Evolutionary conservation across 768 basidiomycete species (phyloP), one percentile per base, ranked within the genome.

Genomic region (Guyanaporus albipodus): DNA sequence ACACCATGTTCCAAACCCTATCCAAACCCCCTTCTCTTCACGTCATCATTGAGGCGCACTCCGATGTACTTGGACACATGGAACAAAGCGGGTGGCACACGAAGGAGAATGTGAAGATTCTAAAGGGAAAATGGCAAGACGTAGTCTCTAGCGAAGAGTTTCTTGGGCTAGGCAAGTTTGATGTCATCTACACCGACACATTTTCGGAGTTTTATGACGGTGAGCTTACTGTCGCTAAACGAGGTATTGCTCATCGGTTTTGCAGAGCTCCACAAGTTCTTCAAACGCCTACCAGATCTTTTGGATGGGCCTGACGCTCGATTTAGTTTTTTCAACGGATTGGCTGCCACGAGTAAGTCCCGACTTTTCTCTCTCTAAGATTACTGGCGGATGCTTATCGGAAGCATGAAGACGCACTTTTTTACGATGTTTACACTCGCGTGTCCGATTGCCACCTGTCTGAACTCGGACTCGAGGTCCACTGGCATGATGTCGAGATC

Each of bases 81-180:
- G 78, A 76, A 51, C 68, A 74, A 23, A 72, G 67, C 14, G 83
- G 93, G 0, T 96, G 95, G 86, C 79, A 87, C 59, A 73, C 81
- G 22, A 86, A 82, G 62, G 71, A 77, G 0, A 83, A 84, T 6
- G 89, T 97, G 33, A 79, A 72, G 38, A 80, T 97, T 45, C 71
- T 94, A 14, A 86, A 91, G 66, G 92, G 92, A 1, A 87, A 85
- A 64, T 99, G 96, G 96, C 94, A 97, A 70, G 90, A 95, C 53
- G 85, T 80, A 45, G 67, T 92, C 35, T 77, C 78, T 27, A 71
- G 64, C 34, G 75, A 80, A 12, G 73, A 78, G 24, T 71, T 91
- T n/a, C 67, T 78, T 18, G 71, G 54, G 23, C 66, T 77, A n/a
- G 82, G 83, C 19, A 88, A 83, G 0, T 98, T 93, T 58, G 93